A percentile compares a stretch with the other conserved stretches of the same genome.
These are phyloP conservation scores for Cercospora sesami DNA, from an alignment of 2,329 filamentous ascomycete species.

Conservation along the genomic window DNA sequence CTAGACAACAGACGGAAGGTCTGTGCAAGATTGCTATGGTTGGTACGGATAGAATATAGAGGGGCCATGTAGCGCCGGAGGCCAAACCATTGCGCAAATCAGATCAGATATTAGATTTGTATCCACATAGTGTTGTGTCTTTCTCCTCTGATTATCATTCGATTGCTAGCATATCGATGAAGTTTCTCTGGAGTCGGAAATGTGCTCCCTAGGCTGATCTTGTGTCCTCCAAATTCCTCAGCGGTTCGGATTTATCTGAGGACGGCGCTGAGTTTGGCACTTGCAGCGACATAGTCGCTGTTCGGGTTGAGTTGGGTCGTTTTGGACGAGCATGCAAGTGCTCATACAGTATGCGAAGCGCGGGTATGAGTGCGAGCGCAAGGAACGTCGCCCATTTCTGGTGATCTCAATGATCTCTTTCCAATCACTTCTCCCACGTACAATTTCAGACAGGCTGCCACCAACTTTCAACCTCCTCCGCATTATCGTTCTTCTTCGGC, in stretches of 20 bases:
- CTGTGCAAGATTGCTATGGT: background rate
- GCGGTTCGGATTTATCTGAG: background rate
- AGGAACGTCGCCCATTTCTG: background rate
- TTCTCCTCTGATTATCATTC: background rate
- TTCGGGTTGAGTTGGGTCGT: background rate
- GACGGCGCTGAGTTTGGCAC: background rate
- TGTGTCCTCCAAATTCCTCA: background rate
- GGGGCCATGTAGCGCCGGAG: background rate
- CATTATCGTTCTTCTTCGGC: slow-evolving; percentile 18
- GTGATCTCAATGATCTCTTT: background rate
- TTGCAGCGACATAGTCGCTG: background rate
- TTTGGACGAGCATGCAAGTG: background rate
- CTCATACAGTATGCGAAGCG: background rate
- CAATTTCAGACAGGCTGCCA: slow-evolving; percentile 19
- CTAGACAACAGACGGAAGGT: background rate
- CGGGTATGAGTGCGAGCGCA: background rate
- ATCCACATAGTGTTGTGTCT: background rate
- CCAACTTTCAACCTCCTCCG: slow-evolving; percentile 2
- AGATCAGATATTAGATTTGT: background rate
- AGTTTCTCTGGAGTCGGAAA: background rate
- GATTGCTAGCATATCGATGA: background rate
- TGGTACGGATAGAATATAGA: background rate
- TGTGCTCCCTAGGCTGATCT: background rate
- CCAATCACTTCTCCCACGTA: background rate
- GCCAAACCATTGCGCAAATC: background rate